Base-by-base conservation (phyloP, 139 green algal genomes). In the Volvox africanus region DNA sequence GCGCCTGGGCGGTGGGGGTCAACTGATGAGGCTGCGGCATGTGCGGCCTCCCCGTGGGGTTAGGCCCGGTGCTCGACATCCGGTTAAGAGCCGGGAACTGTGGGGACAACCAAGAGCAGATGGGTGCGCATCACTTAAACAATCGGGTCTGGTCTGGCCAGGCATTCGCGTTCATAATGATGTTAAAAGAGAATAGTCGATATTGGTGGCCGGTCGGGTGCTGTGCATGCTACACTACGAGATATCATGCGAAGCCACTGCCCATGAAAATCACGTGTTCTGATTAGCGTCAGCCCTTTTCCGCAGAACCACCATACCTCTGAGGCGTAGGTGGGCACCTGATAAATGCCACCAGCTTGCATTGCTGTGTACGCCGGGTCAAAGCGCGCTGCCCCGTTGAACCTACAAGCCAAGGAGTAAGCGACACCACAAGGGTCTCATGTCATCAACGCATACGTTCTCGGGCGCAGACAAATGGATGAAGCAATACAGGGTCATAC, bases 251-350 rank as follows among this genome's bases (percentile, higher is more conserved):
- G 9, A 55, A 55, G 44, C 44, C 44, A 55, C 5, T 55, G 44
- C 44, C 5, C 9, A 55, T 55, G 9, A 55, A 55, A 55, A 55
- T 55, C 44, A 9, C 44, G 44, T 55, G 44, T 9, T 55, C n/a
- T n/a, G n/a, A n/a, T n/a, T n/a, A n/a, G n/a, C n/a, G n/a, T 55
- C 5, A 55, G 5, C 16, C 65, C 65, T 24, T 73, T 24, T 73
- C 65, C 65, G 65, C 16, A 30, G 21, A 73, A 24, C 65, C 65
- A 30, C 65, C 78, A 26, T 35, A 91, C 87, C 87, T 91, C 87
- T 2, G 61, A 79, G 0, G 61, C 35, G 76, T 91, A 91, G 22
- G 87, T 86, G 37, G 87, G 87, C 61, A 91, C 87, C 73, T 91
- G 87, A 62, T 91, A 91, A 13, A 91, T 91, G 33, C 87, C 87